These are phyloP conservation scores for Delonix regia DNA, from an alignment of 306 rosid genomes.

Conservation along the genomic window DNA sequence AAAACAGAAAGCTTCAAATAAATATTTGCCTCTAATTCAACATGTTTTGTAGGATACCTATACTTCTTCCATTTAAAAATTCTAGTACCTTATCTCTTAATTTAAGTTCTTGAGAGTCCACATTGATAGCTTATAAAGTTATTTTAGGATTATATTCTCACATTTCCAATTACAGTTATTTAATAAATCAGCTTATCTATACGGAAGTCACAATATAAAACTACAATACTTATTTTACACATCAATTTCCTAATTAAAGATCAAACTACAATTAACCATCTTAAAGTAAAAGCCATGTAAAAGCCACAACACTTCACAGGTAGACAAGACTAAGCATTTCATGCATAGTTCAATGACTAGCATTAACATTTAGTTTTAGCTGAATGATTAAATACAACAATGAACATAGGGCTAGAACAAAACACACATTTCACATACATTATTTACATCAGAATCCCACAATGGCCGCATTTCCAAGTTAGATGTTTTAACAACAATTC, in stretches of 20 bases:
- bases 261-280: neutral
- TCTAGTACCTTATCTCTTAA: too few relatives aligned
- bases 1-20: neutral
- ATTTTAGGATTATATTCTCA: too few relatives aligned
- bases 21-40: neutral
- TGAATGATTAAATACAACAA: neutral
- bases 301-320: too few relatives aligned
- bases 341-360: neutral
- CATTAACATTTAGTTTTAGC: neutral
- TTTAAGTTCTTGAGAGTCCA: too few relatives aligned
- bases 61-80: neutral
- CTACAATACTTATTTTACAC: neutral
- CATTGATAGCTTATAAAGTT: too few relatives aligned
- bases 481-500: constrained; percentile 66
- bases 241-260: neutral
- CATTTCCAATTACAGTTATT: too few relatives aligned
- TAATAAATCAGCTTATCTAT: neutral
- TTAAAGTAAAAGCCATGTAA: neutral
- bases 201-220: neutral
- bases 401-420: constrained; percentile 12
- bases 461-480: constrained; percentile 77
- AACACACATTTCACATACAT: constrained; percentile 28
- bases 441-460: constrained; percentile 55
- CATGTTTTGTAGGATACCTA: neutral
- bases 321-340: neutral